Conservation (phyloP, 139 green algal species). For the Chlorokybus atmophyticus region DNA sequence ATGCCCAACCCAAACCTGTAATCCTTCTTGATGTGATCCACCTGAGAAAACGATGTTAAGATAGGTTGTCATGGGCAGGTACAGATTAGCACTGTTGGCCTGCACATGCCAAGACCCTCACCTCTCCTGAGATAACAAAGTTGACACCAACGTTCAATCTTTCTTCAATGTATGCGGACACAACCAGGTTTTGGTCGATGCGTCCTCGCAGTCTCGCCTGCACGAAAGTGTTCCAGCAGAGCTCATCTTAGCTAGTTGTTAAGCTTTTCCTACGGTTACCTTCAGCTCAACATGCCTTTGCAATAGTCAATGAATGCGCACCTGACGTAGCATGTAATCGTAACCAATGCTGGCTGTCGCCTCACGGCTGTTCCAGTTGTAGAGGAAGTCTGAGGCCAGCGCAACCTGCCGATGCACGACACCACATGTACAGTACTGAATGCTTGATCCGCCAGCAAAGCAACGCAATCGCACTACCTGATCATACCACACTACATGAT, state of each 20-base stretch:
- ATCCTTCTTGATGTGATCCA: constrained; percentile 87
- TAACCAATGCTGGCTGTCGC: constrained; percentile 85
- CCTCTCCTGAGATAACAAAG: constrained; percentile 84
- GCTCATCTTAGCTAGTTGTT: no score
- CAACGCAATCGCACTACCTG: not conserved
- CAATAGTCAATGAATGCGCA: constrained; percentile 41
- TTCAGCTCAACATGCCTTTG: not conserved
- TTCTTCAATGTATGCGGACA: constrained; percentile 83
- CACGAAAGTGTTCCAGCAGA: no score
- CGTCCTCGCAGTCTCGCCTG: constrained; percentile 32
- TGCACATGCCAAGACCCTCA: not conserved
- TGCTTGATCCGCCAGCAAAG: not conserved
- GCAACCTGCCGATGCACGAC: constrained; percentile 22
- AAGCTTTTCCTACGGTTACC: no score
- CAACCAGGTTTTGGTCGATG: constrained; percentile 59
- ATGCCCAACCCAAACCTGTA: constrained; percentile 95
- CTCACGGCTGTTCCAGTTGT: constrained; percentile 75
- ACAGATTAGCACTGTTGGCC: not conserved
- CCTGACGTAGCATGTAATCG: constrained; percentile 83
- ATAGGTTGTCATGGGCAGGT: not conserved
- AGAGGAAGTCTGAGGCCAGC: constrained; percentile 85
- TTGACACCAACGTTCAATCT: constrained; percentile 85
- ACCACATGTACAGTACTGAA: constrained; percentile 14
- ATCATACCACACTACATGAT: not conserved
- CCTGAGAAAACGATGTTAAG: constrained; percentile 12